A percentile compares a stretch with the other conserved stretches of the same genome.
phyloP scores from a whole-genome alignment of 345 rosid species.

The Garcia nutans region DNA sequence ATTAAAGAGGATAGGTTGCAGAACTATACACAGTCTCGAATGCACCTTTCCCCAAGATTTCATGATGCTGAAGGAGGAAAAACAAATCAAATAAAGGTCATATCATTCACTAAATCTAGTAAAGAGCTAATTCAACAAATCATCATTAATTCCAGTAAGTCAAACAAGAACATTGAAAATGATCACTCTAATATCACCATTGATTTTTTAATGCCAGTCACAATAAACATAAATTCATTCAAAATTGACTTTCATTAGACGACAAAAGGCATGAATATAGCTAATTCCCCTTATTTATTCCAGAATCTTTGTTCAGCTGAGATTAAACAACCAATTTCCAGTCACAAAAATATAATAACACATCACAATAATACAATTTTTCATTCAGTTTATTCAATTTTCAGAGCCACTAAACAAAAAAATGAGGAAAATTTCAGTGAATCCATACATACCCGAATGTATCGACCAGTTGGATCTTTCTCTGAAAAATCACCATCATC shows the following conservation, averaged over 20 bases:
- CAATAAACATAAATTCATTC: too few relatives aligned
- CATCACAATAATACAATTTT: too few relatives aligned
- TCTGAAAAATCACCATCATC: conserved; percentile 46
- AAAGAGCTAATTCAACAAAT: neutral
- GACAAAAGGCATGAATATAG: too few relatives aligned
- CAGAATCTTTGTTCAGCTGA: too few relatives aligned
- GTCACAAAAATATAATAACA: too few relatives aligned
- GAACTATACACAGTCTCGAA: conserved; percentile 97
- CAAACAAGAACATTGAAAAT: too few relatives aligned
- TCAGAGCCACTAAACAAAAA: neutral
- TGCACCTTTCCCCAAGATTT: conserved; percentile 87
- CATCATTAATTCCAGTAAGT: neutral
- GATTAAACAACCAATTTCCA: too few relatives aligned
- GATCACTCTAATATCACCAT: too few relatives aligned
- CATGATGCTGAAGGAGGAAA: conserved; percentile 60
- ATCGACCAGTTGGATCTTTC: conserved; percentile 76
- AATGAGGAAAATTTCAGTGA: neutral
- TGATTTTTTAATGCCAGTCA: too few relatives aligned
- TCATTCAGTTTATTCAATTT: neutral
- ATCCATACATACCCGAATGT: conserved; percentile 71
- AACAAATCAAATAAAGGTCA: conserved; percentile 4
- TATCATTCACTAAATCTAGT: conserved; percentile 11
- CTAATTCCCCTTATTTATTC: too few relatives aligned
- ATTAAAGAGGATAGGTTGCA: conserved; percentile 23
- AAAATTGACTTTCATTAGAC: too few relatives aligned